Evolutionary conservation across 2,329 filamentous ascomycete genomes (phyloP).

Genomic region (Blastomyces gilchristii): DNA sequence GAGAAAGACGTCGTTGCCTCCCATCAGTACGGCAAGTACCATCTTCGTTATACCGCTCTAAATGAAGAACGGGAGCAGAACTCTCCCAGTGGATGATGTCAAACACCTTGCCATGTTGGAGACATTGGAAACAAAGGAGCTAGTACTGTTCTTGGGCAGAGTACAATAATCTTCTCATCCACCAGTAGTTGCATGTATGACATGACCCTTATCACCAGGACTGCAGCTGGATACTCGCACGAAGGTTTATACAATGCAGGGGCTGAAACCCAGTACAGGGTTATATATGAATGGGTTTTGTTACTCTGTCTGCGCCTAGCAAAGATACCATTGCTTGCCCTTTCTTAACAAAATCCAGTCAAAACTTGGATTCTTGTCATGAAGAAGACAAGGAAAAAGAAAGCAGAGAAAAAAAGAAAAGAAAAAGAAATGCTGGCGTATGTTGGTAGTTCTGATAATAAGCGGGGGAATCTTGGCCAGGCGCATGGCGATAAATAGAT

Average conservation of each 20-base stretch:
- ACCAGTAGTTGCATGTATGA: background rate
- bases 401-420: no score
- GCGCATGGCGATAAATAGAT: background rate
- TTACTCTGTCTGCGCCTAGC: background rate
- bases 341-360: background rate
- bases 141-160: background rate
- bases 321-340: background rate
- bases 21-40: background rate
- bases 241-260: conserved; percentile 3
- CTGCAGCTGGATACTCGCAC: background rate
- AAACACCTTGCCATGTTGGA: background rate
- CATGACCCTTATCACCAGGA: background rate
- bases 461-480: background rate
- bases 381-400: background rate
- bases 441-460: background rate
- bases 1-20: background rate
- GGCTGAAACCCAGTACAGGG: background rate
- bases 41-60: background rate
- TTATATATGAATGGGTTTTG: background rate
- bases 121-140: background rate
- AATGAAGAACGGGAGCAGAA: background rate
- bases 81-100: background rate
- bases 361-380: background rate
- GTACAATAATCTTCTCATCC: background rate
- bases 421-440: background rate